Evolutionary conservation across 164 flowering plant species (phyloP), one percentile per base, ranked within the genome.

Genomic region (Vitis cinerea): DNA sequence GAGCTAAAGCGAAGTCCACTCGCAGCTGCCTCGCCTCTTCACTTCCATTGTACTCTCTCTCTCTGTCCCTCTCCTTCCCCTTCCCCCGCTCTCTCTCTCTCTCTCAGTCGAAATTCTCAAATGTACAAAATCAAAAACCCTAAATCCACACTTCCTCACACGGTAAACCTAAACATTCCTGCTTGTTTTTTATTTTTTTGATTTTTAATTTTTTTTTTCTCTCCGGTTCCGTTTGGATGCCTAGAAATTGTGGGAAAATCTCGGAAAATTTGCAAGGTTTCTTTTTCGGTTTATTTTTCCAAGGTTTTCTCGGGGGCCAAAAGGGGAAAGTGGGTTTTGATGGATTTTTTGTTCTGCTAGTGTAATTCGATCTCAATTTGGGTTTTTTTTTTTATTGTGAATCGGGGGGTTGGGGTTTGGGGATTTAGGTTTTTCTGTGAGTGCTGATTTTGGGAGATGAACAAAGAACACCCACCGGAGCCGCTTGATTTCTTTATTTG

Each of bases 401-500:
- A 67, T 57, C 44, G 44, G 44, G 44, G 44, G 27, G 3, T 49
- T 51, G n/a, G 66, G 67, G 6, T 19, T 69, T 48, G 1, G 48
- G 64, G 31, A n/a, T 50, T 59, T 37, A 10, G 0, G 4, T n/a
- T 8, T 47, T 15, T 37, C 48, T 57, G 16, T 12, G 31, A 58
- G 68, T 11, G 19, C 48, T 48, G 72, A 29, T 74, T 53, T 59
- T 27, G 66, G 75, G 82, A 75, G 69, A 89, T 89, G 94, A 88
- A 65, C 72, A 88, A 85, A 78, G 85, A 73, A 31, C 84, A 82
- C 56, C 84, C 82, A 44, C 97, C 97, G n/a, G 97, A 92, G 82
- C 97, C 97, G 64, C 84, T 92, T 59, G 97, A 92, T 84, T 92
- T 92, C 92, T 92, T 92, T 81, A 87, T 92, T 58, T 92, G 97